A percentile compares a stretch with the other conserved stretches of the same genome.
These are phyloP conservation scores for Grifola frondosa DNA, from an alignment of 1,284 basidiomycete species.

Conservation along the genomic window DNA sequence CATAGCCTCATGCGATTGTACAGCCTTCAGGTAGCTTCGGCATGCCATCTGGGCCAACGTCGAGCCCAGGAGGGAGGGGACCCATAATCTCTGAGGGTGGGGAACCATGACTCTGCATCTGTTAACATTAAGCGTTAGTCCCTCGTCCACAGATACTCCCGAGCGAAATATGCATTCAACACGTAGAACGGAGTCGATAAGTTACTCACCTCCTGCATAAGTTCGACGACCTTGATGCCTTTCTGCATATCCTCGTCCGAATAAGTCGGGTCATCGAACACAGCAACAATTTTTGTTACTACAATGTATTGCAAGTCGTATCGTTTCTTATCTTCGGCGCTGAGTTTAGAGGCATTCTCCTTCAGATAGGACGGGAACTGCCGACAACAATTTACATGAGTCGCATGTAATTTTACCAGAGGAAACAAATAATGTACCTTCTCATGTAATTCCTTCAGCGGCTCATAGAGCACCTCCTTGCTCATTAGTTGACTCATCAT, in stretches of 20 bases:
- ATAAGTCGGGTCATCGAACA: conserved; percentile 73
- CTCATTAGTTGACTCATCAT: conserved; percentile 96
- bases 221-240: conserved; percentile 55
- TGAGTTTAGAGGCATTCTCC: conserved; percentile 49
- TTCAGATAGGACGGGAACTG: conserved; percentile 85
- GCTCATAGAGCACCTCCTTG: conserved; percentile 92
- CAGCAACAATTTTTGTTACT: conserved; percentile 67
- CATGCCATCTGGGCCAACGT: conserved; percentile 54
- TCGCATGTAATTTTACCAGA: neutral
- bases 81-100: conserved; percentile 93
- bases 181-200: conserved; percentile 15
- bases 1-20: conserved; percentile 36
- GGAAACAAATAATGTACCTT: conserved; percentile 58
- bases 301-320: conserved; percentile 70
- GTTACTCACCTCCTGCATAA: conserved; percentile 75
- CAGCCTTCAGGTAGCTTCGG: conserved; percentile 57
- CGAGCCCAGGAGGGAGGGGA: conserved; percentile 80
- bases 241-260: conserved; percentile 58
- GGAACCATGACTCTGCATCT: conserved; percentile 87
- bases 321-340: conserved; percentile 62
- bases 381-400: neutral
- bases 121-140: conserved; percentile 1
- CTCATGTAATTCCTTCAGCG: conserved; percentile 83
- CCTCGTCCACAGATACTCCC: neutral
- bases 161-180: conserved; percentile 1